Evolutionary conservation across 2,329 filamentous ascomycete species (phyloP).

Genomic region (Scedosporium boydii): DNA sequence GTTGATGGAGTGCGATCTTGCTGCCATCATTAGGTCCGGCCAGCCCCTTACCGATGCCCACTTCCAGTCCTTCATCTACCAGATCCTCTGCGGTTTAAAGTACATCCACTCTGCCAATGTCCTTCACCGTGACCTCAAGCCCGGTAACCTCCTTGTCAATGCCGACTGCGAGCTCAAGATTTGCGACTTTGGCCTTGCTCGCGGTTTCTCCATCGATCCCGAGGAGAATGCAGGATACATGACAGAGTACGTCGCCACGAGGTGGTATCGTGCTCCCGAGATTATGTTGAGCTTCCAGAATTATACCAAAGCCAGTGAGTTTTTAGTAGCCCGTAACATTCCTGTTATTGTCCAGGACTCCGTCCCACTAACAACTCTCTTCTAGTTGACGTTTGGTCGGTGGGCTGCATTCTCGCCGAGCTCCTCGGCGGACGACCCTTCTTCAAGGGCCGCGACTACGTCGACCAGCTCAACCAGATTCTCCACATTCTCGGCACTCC

Average conservation of each 20-base stretch:
- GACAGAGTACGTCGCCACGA: slow-evolving; percentile 97
- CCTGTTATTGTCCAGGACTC: not conserved
- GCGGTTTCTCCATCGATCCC: slow-evolving; percentile 93
- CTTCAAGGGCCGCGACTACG: slow-evolving; percentile 98
- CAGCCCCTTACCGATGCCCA: slow-evolving; percentile 96
- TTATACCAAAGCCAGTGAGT: slow-evolving; percentile 99
- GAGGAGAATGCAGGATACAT: slow-evolving; percentile 99
- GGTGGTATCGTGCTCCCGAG: slow-evolving; percentile 91
- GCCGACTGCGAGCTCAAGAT: slow-evolving; percentile 99
- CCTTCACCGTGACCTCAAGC: slow-evolving; percentile 92
- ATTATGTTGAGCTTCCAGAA: slow-evolving; percentile 99
- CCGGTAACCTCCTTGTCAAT: slow-evolving; percentile 93
- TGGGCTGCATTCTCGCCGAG: slow-evolving; percentile 94
- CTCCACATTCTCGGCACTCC: slow-evolving; percentile 95
- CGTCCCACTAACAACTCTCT: not conserved
- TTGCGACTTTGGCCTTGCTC: slow-evolving; percentile 91
- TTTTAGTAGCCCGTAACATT: too few species aligned
- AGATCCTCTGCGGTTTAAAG: slow-evolving; percentile 97
- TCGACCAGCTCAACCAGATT: slow-evolving; percentile 99
- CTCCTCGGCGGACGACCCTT: slow-evolving; percentile 92
- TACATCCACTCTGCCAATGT: slow-evolving; percentile 99
- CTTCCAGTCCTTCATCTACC: slow-evolving; percentile 99
- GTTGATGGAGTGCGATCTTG: slow-evolving; percentile 97
- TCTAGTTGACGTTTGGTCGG: slow-evolving; percentile 95
- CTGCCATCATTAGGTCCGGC: slow-evolving; percentile 93